Percentiles rank a stretch among this genome's conserved stretches.
phyloP scores from a whole-genome alignment of 441 rosid genomes.

The Sinapis alba region DNA sequence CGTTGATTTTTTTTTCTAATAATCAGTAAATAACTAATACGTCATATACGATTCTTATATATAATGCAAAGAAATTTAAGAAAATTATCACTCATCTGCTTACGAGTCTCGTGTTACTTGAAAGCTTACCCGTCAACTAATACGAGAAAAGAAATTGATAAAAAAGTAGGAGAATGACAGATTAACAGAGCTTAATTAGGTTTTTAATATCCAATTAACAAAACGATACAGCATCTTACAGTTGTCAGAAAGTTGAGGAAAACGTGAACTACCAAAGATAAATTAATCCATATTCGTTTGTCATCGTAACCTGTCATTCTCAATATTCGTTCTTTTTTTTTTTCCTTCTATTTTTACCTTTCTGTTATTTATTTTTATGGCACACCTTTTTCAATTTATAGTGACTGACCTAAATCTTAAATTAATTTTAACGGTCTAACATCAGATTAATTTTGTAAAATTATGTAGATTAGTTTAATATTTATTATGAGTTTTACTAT shows the following conservation, averaged over 20 bases:
- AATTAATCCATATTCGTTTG: constrained; percentile 14
- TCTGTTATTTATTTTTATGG: not conserved
- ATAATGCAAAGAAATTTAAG: not conserved
- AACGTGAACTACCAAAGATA: constrained; percentile 5
- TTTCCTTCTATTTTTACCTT: not conserved
- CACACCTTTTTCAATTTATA: not conserved
- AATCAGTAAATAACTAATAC: too few relatives aligned
- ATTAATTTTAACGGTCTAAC: not conserved
- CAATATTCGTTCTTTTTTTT: not conserved
- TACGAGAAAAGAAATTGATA: constrained; percentile 4
- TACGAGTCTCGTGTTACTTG: constrained; percentile 14
- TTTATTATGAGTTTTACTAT: not conserved
- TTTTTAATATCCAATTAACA: constrained; percentile 12
- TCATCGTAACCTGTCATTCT: not conserved
- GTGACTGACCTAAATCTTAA: not conserved
- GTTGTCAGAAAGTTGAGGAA: constrained; percentile 19
- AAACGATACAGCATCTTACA: constrained; percentile 23
- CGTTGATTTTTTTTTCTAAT: too few relatives aligned
- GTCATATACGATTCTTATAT: too few relatives aligned
- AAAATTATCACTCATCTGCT: not conserved
- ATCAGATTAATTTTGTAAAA: not conserved
- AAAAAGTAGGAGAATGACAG: constrained; percentile 30
- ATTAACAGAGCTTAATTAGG: constrained; percentile 21
- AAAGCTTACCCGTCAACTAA: constrained; percentile 32
- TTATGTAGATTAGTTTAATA: not conserved